phyloP scores from a whole-genome alignment of 768 basidiomycete species.

The Punctularia strigosozonata region DNA sequence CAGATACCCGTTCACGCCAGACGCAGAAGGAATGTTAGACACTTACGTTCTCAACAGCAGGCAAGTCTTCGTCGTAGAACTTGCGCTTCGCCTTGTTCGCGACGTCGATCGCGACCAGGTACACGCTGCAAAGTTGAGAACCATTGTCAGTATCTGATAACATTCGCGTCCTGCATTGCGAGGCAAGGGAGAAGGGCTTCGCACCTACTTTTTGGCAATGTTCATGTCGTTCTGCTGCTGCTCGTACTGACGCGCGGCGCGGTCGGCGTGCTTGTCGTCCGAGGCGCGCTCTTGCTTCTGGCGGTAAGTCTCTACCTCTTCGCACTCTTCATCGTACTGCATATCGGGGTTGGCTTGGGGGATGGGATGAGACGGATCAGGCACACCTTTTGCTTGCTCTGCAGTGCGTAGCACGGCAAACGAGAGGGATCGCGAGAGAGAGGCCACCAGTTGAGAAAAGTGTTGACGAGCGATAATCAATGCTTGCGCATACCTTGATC shows the following conservation, averaged over 20 bases:
- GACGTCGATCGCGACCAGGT: constrained; percentile 56
- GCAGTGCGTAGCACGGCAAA: neutral
- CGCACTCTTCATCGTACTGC: constrained; percentile 74
- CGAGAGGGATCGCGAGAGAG: too few relatives aligned
- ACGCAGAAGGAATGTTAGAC: constrained; percentile 4
- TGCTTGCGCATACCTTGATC: constrained; percentile 43
- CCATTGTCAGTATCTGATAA: neutral
- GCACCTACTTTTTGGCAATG: constrained; percentile 64
- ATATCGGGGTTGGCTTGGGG: constrained; percentile 2
- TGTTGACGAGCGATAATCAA: constrained; percentile 5
- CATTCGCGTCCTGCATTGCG: neutral
- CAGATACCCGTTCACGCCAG: constrained; percentile 4
- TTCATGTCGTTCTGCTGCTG: constrained; percentile 70
- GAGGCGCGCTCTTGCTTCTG: constrained; percentile 71
- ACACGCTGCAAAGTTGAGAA: constrained; percentile 31
- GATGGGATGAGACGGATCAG: constrained; percentile 1
- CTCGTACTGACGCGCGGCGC: constrained; percentile 62
- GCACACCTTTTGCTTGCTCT: constrained; percentile 57
- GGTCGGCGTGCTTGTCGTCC: constrained; percentile 69
- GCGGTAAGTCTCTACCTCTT: constrained; percentile 56
- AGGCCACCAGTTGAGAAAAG: constrained; percentile 2
- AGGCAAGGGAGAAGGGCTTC: neutral
- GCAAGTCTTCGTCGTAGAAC: constrained; percentile 62
- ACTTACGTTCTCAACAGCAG: constrained; percentile 60
- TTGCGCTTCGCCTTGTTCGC: constrained; percentile 61